Percentiles rank a stretch among this genome's conserved stretches.
Evolutionary conservation across 2,329 filamentous ascomycete species (phyloP).

Genomic region (Aspergillus viridinutans): DNA sequence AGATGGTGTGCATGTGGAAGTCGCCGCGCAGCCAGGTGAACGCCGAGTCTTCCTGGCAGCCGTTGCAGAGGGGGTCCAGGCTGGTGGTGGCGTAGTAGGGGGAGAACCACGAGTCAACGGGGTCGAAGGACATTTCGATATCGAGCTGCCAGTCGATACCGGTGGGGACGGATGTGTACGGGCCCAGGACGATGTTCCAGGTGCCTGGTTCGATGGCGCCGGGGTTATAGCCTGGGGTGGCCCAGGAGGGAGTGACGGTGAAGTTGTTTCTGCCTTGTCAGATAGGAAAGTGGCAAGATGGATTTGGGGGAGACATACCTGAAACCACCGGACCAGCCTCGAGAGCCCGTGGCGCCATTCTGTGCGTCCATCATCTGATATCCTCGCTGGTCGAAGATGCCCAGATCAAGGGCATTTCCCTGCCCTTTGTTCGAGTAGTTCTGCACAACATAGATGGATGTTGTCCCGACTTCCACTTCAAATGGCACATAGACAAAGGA

Average conservation of each 20-base stretch:
- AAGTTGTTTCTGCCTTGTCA: neutral
- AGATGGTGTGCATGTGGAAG: neutral
- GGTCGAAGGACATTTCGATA: neutral
- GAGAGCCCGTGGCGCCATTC: neutral
- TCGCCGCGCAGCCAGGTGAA: neutral
- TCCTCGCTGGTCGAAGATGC: neutral
- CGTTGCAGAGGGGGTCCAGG: neutral
- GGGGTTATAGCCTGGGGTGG: neutral
- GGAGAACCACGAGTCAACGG: neutral
- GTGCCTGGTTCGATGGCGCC: neutral
- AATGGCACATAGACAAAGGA: slow-evolving; percentile 17
- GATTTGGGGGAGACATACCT: neutral
- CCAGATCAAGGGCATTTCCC: neutral
- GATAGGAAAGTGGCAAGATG: too few relatives aligned
- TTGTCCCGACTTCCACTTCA: neutral
- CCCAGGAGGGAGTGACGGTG: neutral
- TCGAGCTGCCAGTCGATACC: neutral
- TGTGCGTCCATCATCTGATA: neutral
- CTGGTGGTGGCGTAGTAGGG: neutral
- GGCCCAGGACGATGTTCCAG: neutral
- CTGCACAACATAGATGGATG: neutral
- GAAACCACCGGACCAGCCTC: neutral
- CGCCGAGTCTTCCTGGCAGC: neutral
- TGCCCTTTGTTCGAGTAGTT: neutral
- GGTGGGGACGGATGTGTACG: neutral